phyloP scores from a whole-genome alignment of 2,329 filamentous ascomycete species.

The Rutstroemia sp. region DNA sequence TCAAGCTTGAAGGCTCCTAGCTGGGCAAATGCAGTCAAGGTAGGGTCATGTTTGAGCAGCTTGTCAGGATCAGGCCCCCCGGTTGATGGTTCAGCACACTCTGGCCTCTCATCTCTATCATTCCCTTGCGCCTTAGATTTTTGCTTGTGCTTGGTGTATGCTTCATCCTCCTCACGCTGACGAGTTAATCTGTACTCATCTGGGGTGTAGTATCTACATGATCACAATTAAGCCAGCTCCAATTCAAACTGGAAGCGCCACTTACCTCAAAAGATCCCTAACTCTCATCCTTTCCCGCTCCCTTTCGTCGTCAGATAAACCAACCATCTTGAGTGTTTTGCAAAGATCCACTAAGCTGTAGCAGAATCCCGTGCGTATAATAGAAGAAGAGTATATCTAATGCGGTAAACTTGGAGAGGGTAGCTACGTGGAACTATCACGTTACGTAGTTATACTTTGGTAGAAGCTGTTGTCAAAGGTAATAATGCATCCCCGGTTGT shows the following conservation, averaged over 20 bases:
- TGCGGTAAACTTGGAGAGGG: not conserved
- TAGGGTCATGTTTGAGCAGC: constrained; percentile 29
- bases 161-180: not conserved
- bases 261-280: constrained; percentile 6
- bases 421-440: not conserved
- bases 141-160: not conserved
- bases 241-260: not conserved
- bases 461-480: no score
- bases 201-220: constrained; percentile 10
- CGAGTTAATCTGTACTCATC: not conserved
- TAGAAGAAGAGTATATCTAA: not conserved
- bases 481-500: no score
- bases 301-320: not conserved
- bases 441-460: no score
- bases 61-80: constrained; percentile 4
- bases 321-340: not conserved
- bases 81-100: not conserved
- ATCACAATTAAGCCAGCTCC: no score
- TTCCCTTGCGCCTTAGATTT: not conserved
- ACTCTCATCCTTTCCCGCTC: constrained; percentile 6
- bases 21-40: constrained; percentile 38
- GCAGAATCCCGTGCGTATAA: not conserved
- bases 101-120: not conserved
- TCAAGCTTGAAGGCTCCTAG: constrained; percentile 39
- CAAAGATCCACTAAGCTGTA: not conserved